Evolutionary conservation across 1,139 yeast genomes (phyloP).

Genomic region (Yamadazyma aaseri): DNA sequence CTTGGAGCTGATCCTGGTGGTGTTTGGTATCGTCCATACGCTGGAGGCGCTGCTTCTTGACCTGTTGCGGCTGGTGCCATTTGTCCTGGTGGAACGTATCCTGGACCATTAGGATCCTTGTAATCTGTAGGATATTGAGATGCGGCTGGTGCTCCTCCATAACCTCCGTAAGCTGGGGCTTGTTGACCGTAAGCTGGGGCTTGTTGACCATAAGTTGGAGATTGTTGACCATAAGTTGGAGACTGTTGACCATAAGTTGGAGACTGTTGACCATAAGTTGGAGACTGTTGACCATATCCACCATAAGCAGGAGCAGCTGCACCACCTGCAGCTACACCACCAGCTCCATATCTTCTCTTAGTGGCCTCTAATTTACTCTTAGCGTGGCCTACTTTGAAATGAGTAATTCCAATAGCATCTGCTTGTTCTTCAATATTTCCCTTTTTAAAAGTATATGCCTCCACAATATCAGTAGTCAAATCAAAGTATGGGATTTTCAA

Average conservation of each 20-base stretch:
- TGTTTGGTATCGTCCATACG: constrained; percentile 8
- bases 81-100: constrained; percentile 13
- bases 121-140: constrained; percentile 14
- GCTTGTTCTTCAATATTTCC: constrained; percentile 89
- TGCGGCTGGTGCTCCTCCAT: constrained; percentile 4
- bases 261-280: constrained; percentile 31
- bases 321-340: constrained; percentile 31
- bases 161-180: constrained; percentile 16
- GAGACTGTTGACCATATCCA: constrained; percentile 25
- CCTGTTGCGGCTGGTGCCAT: constrained; percentile 1
- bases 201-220: too few relatives aligned
- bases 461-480: constrained; percentile 75
- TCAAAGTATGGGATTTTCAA: constrained; percentile 97
- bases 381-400: constrained; percentile 87
- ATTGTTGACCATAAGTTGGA: constrained; percentile 7
- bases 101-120: constrained; percentile 19
- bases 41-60: constrained; percentile 8
- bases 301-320: constrained; percentile 24
- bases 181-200: constrained; percentile 20
- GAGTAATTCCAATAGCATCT: constrained; percentile 83
- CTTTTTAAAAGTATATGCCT: constrained; percentile 74
- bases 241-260: constrained; percentile 2
- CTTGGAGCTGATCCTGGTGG: constrained; percentile 19
- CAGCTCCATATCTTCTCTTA: constrained; percentile 66
- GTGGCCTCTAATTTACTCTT: constrained; percentile 81